A percentile compares a stretch with the other conserved stretches of the same genome.
Evolutionary conservation across 495 filamentous ascomycete genomes (phyloP).

Genomic region (Penicillium canariense): DNA sequence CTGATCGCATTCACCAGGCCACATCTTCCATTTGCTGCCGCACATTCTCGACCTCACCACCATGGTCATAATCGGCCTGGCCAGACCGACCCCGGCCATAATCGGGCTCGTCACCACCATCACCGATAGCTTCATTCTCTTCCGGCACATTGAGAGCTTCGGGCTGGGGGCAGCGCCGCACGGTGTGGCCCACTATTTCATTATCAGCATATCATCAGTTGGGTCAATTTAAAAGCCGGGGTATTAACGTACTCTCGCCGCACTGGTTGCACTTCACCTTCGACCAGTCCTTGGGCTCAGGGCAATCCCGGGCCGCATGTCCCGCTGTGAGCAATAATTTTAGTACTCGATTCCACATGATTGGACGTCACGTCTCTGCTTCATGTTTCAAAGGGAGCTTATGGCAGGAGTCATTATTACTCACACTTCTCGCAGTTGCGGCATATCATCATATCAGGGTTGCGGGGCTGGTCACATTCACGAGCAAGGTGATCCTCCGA

Average conservation of each 20-base stretch:
- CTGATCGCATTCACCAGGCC: background rate
- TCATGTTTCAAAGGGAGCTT: background rate
- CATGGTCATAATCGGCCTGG: background rate
- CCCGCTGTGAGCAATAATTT: conserved; percentile 45
- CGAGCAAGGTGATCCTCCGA: conserved; percentile 52
- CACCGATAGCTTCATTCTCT: conserved; percentile 12
- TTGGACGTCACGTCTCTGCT: too few relatives aligned
- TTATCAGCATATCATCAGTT: conserved; percentile 11
- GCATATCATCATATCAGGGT: conserved; percentile 53
- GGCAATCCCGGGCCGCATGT: conserved; percentile 71
- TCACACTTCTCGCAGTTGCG: conserved; percentile 66
- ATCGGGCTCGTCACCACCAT: background rate
- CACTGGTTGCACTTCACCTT: conserved; percentile 77
- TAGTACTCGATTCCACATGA: background rate
- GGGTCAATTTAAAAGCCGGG: background rate
- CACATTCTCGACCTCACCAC: background rate
- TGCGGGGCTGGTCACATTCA: conserved; percentile 55
- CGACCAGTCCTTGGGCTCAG: conserved; percentile 70
- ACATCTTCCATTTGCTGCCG: background rate
- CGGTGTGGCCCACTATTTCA: conserved; percentile 62
- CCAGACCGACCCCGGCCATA: background rate
- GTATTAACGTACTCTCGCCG: conserved; percentile 55
- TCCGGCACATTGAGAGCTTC: too few relatives aligned
- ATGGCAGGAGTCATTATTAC: background rate
- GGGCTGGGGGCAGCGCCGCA: conserved; percentile 56